Evolutionary conservation across 805 yeast genomes (phyloP), one percentile per base, ranked within the genome.

Genomic region (Yarrowia sp.): DNA sequence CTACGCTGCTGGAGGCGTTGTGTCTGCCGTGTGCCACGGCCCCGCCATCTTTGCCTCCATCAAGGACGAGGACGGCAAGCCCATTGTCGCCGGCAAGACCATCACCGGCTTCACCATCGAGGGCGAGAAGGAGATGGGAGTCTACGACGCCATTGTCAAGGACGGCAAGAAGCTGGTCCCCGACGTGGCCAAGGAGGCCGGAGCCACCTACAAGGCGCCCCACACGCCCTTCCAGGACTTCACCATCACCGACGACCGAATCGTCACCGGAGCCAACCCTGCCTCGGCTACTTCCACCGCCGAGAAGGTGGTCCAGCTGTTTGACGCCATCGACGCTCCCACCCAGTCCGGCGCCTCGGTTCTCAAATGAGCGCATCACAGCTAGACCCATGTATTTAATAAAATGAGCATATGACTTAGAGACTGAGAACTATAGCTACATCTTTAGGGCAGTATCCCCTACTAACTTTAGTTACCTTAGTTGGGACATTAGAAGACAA

Each of bases 251-350:
- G 91, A 87, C 73, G 88, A 87, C 34, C 83, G 83, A 72, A 66
- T 87, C 49, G 85, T 87, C 47, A 83, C 89, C n/a, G 91, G 91
- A 56, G 84, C 83, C 30, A 87, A 87, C 77, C 91, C 91, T 24
- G 85, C 84, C 19, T 81, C 86, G 53, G 87, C 88, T 13, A 68
- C 73, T 13, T 79, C 81, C 7, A 82, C 86, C 49, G 88, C 88
- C 44, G 75, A 74, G 46, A 61, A 61, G 64, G 40, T 34, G 2
- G 64, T 34, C 14, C 50, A 58, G 64, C 50, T 58, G 17, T 58
- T 30, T 13, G 50, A 42, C 3, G 64, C 64, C 40, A 43, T 58
- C 30, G 64, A 58, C 17, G 50, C 50, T 13, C 64, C 64, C 17
- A 58, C 64, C 15, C 64, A 58, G 40, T 58, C 64, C 20, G 64